Evolutionary conservation across 805 yeast genomes (phyloP), one percentile per base, ranked within the genome.

Genomic region (Candida montana): DNA sequence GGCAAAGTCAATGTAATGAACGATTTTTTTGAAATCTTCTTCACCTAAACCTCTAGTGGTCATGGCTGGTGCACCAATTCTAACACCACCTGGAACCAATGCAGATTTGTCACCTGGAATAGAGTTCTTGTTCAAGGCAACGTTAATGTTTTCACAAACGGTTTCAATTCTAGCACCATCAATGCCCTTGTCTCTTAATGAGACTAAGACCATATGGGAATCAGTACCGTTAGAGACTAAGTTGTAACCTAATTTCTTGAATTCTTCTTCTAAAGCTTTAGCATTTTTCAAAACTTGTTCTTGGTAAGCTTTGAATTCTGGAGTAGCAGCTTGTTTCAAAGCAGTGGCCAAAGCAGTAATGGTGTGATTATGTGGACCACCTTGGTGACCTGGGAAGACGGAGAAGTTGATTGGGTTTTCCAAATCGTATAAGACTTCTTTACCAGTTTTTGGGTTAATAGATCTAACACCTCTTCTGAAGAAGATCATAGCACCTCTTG

Each of bases 331-430:
- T 72, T 91, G 98, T 62, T 87, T 87, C 58, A 91, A 76, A 30
- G 98, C 98, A 44, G 89, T 91, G 26, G 98, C 95, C 55, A 91
- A 74, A 17, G 98, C 98, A 50, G 96, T 80, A 59, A 91, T 91
- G 55, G 98, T 91, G 69, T 91, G 97, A 72, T 91, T 91, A 68
- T 91, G 98, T 53, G 99, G 99, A 61, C 99, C 99, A 73, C 99
- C 99, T 74, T 91, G 99, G 67, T 91, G 98, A 51, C 95, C 98
- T 54, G 99, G 99, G 86, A 91, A 91, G 42, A 91, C 98, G 26
- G 96, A 87, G 62, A 91, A 91, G 76, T 91, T 91, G 68, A 91
- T 89, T 63, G 80, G 83, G 61, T 80, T 79, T 68, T 91, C 98
- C 59, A 91, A 77, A 57, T 91, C 96, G 64, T 88, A 90, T 39